phyloP scores from a whole-genome alignment of 306 rosid species.

The Betula pendula region DNA sequence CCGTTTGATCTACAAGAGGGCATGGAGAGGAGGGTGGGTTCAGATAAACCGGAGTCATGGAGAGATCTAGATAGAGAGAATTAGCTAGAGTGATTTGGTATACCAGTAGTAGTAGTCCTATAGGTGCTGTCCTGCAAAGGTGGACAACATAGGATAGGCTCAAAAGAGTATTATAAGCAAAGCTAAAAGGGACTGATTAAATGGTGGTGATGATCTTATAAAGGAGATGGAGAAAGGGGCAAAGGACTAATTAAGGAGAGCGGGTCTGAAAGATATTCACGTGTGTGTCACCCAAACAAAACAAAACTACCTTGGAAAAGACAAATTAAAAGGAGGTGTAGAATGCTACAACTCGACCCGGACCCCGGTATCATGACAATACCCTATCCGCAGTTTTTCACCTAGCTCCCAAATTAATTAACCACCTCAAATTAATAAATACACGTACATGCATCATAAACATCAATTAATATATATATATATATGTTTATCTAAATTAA shows the following conservation, averaged over 20 bases:
- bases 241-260: too few relatives aligned
- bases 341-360: conserved; percentile 55
- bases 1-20: conserved; percentile 28
- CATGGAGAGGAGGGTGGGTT: conserved; percentile 49
- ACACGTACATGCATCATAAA: too few relatives aligned
- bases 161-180: conserved; percentile 5
- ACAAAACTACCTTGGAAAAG: conserved; percentile 34
- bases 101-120: too few relatives aligned
- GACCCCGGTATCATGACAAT: conserved; percentile 29
- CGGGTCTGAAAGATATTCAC: conserved; percentile 53
- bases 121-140: conserved; percentile 24
- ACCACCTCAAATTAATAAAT: too few relatives aligned
- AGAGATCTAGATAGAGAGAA: conserved; percentile 16
- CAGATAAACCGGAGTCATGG: conserved; percentile 58
- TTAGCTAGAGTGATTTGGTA: conserved; percentile 9
- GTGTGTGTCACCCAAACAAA: conserved; percentile 47
- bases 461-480: too few relatives aligned
- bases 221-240: conserved; percentile 16
- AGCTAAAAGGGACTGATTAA: conserved; percentile 22
- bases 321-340: conserved; percentile 50
- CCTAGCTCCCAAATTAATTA: too few relatives aligned
- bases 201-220: conserved; percentile 37
- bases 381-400: conserved; percentile 39
- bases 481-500: too few relatives aligned
- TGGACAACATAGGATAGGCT: conserved; percentile 40